Base-by-base conservation (phyloP, 2,329 filamentous ascomycete species). In the Aureobasidium vineae region DNA sequence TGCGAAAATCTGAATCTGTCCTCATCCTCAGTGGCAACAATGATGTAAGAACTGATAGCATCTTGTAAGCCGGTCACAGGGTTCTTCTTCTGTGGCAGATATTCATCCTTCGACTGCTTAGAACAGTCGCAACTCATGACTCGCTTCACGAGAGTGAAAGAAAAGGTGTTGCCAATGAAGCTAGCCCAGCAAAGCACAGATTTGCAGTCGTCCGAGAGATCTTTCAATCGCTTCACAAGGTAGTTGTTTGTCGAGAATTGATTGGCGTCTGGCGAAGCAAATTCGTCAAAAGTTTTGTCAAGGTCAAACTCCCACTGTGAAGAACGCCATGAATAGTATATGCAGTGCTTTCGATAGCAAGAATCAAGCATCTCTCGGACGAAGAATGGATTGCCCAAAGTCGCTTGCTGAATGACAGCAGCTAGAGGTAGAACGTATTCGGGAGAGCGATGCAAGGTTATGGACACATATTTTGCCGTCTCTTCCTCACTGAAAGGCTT, bases 361-460 rank as follows among this genome's bases (percentile, higher is more conserved):
- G 90, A 89, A 73, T 91, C 91, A 5, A 97, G 84, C 85, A 97
- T 96, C 77, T 97, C 91, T 65, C 91, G 85, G 76, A 97, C 90
- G 73, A 95, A 96, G 73, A 97, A 97, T 0, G 92, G 89, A 69
- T 96, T 97, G 1, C 93, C 93, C 31, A 86, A 86, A 10, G 91
- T 94, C 78, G 95, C 96, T 72, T 94, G 92, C 75, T 96, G 90
- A 6, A 97, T 87, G 11, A 97, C 90, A 7, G 92, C 86, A 2
- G 91, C 90, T 21, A 98, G 81, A 0, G 92, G 88, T 1, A 90
- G 80, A 1, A 95, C 85, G 54, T 92, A 90, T 40, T 91, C 87
- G 66, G 84, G 85, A 8, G 83, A 78, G 66, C 91, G 85, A 72
- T 90, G 91, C 57, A 98, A 84, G 0, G 93, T 96, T 45, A 88